phyloP scores from a whole-genome alignment of 495 filamentous ascomycete species.

The Penicillium cosmopolitanum region DNA sequence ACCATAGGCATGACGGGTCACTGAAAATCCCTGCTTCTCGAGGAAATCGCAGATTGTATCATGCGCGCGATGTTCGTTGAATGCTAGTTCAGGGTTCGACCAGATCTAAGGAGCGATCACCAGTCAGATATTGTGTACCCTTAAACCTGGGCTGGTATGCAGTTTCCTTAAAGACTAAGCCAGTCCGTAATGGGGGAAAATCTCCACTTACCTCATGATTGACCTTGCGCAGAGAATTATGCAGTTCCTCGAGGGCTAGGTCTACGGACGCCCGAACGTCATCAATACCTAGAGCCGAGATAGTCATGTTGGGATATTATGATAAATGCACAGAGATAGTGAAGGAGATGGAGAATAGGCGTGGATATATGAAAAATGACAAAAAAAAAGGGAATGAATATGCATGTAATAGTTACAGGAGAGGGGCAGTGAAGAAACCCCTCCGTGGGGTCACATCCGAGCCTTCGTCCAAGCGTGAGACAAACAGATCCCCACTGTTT shows the following conservation, averaged over 20 bases:
- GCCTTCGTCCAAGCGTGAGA: constrained; percentile 7
- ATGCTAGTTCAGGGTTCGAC: constrained; percentile 63
- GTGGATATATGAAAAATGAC: neutral
- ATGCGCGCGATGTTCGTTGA: constrained; percentile 60
- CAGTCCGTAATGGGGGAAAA: neutral
- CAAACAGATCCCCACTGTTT: neutral
- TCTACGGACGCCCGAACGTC: constrained; percentile 37
- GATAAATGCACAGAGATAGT: neutral
- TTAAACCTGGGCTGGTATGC: neutral
- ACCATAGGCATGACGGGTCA: constrained; percentile 56
- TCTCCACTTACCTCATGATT: constrained; percentile 26
- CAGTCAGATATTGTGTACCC: neutral
- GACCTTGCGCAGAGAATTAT: constrained; percentile 34
- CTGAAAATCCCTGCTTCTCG: constrained; percentile 55
- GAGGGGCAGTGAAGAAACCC: neutral
- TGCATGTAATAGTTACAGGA: neutral
- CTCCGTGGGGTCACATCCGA: constrained; percentile 16
- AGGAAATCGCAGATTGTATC: constrained; percentile 60
- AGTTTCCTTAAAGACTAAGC: neutral
- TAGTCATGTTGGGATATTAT: constrained; percentile 21
- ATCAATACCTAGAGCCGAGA: constrained; percentile 21
- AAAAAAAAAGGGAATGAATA: neutral
- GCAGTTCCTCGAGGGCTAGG: constrained; percentile 25
- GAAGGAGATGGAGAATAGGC: neutral
- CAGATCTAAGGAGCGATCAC: constrained; percentile 50